Evolutionary conservation across 768 basidiomycete genomes (phyloP), one percentile per base, ranked within the genome.

Genomic region (Xerocomus spinulosus): DNA sequence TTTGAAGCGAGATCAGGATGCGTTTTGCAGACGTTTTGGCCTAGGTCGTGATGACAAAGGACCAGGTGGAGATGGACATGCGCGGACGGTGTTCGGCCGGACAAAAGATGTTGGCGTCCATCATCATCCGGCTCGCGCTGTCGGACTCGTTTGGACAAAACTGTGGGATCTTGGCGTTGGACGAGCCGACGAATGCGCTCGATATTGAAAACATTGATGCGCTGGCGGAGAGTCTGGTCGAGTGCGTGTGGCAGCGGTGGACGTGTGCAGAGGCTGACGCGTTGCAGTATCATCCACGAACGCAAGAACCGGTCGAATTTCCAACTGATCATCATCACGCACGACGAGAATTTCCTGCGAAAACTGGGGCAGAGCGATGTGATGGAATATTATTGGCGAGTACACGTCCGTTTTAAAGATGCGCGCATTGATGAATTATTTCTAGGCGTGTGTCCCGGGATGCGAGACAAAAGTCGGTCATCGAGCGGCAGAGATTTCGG

Each of bases 31-130:
- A 70, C n/a, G 43, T 29, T 44, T 26, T 15, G 28, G 17, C 18
- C 14, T 21, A 95, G 92, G 92, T 97, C 49, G 95, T 98, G 55
- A 98, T 99, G 95, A 91, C 87, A 44, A 99, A 99, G 72, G 94
- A 97, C 64, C 88, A 93, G 60, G 94, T 97, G 7, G 95, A 98
- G 69, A 93, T 99, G 89, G 96, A 98, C 69, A 99, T 99, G 96
- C 84, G 96, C 48, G 96, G 96, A 21, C 82, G 96, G 53, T 99
- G 96, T 70, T 93, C 90, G 14, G 96, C 96, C 1, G 96, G 96
- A 0, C 96, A 99, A 70, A 99, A 99, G 71, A 97, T 98, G 79
- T 73, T 99, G 49, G 96, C 95, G 9, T 94, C 91, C 18, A 97
- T 98, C 68, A 92, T 98, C 69, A 98, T 99, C 60, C 84, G 96